Conservation (phyloP, 164 flowering plant species). For the Macadamia integrifolia region DNA sequence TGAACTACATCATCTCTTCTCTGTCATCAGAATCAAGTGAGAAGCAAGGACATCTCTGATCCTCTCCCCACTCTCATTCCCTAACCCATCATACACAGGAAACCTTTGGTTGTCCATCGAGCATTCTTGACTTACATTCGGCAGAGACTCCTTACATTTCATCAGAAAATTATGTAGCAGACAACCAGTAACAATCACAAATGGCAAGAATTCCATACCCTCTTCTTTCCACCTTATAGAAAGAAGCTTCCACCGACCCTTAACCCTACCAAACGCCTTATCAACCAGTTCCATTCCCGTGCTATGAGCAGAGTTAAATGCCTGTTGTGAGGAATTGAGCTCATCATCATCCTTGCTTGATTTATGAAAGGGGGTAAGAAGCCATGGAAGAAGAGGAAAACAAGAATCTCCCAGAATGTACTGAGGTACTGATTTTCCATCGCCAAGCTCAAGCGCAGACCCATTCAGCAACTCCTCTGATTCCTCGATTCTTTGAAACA, state of each 20-base stretch:
- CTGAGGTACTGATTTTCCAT: slow-evolving; percentile 45
- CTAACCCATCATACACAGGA: slow-evolving; percentile 40
- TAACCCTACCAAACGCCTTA: slow-evolving; percentile 47
- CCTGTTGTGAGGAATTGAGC: slow-evolving; percentile 22
- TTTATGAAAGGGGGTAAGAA: slow-evolving; percentile 49
- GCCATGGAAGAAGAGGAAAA: slow-evolving; percentile 69
- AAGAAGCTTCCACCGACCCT: slow-evolving; percentile 55
- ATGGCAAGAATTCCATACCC: slow-evolving; percentile 50
- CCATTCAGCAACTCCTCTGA: slow-evolving; percentile 51
- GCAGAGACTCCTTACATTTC: slow-evolving; percentile 42
- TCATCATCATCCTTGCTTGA: slow-evolving; percentile 16
- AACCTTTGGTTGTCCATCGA: slow-evolving; percentile 21
- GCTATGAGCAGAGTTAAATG: slow-evolving; percentile 50
- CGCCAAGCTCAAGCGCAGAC: slow-evolving; percentile 22
- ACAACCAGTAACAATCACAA: slow-evolving; percentile 53
- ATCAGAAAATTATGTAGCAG: slow-evolving; percentile 70
- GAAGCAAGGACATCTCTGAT: slow-evolving; percentile 55
- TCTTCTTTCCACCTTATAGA: slow-evolving; percentile 49
- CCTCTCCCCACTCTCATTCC: slow-evolving; percentile 38
- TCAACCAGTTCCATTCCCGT: slow-evolving; percentile 40
- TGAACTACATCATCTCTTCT: slow-evolving; percentile 1
- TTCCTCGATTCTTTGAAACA: slow-evolving; percentile 48
- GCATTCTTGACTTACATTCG: slow-evolving; percentile 24
- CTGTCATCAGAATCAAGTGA: slow-evolving; percentile 46
- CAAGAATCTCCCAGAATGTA: slow-evolving; percentile 68